Percentiles rank a stretch among this genome's conserved stretches.
Evolutionary conservation across 176 grass and related monocot genomes (phyloP).

Genomic region (Alopecurus myosuroides): DNA sequence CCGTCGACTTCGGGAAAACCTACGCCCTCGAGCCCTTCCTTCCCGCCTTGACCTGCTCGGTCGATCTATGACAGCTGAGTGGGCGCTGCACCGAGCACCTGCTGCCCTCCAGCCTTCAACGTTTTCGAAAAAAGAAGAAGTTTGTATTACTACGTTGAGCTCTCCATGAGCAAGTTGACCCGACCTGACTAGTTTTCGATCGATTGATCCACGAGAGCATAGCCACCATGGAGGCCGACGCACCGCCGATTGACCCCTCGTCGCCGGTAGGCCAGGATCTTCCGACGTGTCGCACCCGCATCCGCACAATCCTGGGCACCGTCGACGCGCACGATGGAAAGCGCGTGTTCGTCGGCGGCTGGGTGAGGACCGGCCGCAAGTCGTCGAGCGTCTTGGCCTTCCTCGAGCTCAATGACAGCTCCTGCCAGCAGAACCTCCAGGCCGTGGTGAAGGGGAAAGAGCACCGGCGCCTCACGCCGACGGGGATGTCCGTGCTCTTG

Average conservation of each 20-base stretch:
- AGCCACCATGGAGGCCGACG: background rate
- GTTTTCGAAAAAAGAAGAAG: no score
- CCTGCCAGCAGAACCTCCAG: conserved; percentile 69
- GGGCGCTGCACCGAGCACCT: no score
- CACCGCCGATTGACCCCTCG: background rate
- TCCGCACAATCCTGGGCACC: background rate
- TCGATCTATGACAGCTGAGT: no score
- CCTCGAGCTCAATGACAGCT: conserved; percentile 84
- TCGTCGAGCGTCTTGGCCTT: conserved; percentile 34
- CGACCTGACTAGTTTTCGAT: background rate
- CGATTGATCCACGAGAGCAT: background rate
- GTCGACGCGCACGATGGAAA: background rate
- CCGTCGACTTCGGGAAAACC: no score
- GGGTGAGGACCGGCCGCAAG: background rate
- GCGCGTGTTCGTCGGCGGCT: background rate
- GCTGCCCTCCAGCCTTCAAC: no score
- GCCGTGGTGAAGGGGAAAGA: conserved; percentile 53
- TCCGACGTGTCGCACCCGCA: background rate
- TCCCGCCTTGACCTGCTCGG: no score
- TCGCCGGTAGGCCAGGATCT: background rate
- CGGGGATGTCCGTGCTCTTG: conserved; percentile 65
- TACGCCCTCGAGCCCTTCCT: no score
- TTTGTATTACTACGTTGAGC: no score
- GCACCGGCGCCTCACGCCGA: conserved; percentile 48
- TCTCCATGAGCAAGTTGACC: no score